These are phyloP conservation scores for Penicillium aurantiogriseum DNA, from an alignment of 2,329 filamentous ascomycete genomes.

Conservation along the genomic window DNA sequence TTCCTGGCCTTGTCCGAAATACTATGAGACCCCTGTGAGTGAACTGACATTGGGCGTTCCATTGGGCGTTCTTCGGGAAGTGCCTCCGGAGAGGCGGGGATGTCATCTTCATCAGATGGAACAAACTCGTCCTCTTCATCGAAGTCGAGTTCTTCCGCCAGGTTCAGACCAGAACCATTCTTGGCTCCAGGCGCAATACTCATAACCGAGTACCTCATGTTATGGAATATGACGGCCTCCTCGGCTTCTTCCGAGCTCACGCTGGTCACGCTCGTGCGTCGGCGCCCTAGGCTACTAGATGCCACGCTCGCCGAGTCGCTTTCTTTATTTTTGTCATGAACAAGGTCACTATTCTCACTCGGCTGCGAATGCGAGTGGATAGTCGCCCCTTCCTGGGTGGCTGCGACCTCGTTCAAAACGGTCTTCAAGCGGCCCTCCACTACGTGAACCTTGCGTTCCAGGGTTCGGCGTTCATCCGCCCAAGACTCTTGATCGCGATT, in stretches of 20 bases:
- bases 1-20: constrained; percentile 45
- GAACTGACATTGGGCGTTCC: constrained; percentile 43
- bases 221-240: constrained; percentile 48
- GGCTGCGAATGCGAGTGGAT: constrained; percentile 32
- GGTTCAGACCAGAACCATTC: constrained; percentile 63
- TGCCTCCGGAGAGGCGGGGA: constrained; percentile 51
- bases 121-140: constrained; percentile 69
- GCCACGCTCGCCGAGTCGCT: constrained; percentile 71
- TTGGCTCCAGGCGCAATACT: constrained; percentile 58
- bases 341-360: constrained; percentile 62
- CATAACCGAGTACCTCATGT: constrained; percentile 71
- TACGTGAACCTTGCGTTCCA: constrained; percentile 85
- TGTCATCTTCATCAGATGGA: constrained; percentile 68
- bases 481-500: constrained; percentile 78
- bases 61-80: constrained; percentile 45
- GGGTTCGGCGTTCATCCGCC: constrained; percentile 76
- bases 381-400: constrained; percentile 36
- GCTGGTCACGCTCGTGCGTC: constrained; percentile 57
- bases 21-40: constrained; percentile 38
- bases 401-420: constrained; percentile 76
- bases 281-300: constrained; percentile 64
- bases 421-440: constrained; percentile 81
- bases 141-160: constrained; percentile 89
- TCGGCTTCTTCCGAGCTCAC: constrained; percentile 52
- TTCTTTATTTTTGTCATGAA: constrained; percentile 58